Conservation (phyloP, 192 early-diverging fungal species). For the Pilaira anomala region DNA sequence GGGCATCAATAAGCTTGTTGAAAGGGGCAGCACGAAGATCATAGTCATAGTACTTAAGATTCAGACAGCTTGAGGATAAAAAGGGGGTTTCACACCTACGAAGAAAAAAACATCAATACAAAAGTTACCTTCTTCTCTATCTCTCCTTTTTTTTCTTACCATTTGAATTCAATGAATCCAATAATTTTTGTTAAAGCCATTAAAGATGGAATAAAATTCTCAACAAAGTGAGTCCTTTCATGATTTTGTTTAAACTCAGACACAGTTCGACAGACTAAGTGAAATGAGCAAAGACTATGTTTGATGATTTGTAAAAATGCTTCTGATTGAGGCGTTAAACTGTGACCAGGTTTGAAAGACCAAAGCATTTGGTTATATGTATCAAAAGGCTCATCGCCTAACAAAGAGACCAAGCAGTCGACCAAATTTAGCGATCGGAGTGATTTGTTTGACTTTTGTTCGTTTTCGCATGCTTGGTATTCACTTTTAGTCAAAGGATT, state of each 20-base stretch:
- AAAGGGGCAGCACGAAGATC: background rate
- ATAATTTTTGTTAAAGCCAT: slow-evolving; percentile 9
- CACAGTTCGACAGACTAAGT: slow-evolving; percentile 2
- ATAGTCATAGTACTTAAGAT: slow-evolving; percentile 5
- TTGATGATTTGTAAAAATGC: slow-evolving; percentile 12
- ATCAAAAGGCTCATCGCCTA: slow-evolving; percentile 3
- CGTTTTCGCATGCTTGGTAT: slow-evolving; percentile 5
- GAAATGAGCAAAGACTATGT: slow-evolving; percentile 5
- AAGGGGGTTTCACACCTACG: slow-evolving; percentile 13
- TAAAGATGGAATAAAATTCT: slow-evolving; percentile 13
- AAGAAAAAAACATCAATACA: slow-evolving; percentile 7
- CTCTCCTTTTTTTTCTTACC: slow-evolving; percentile 3
- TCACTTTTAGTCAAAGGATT: background rate
- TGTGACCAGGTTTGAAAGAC: slow-evolving; percentile 2
- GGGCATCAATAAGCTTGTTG: slow-evolving; percentile 1
- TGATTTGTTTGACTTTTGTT: slow-evolving; percentile 7
- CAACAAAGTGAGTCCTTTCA: slow-evolving; percentile 12
- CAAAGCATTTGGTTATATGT: slow-evolving; percentile 5
- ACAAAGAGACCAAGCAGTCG: background rate
- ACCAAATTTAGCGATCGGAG: background rate
- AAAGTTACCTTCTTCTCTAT: slow-evolving; percentile 4
- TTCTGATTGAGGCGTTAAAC: slow-evolving; percentile 2
- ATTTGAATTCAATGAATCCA: slow-evolving; percentile 13
- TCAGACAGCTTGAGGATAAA: background rate
- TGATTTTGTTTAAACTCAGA: slow-evolving; percentile 1